Conservation (phyloP, 805 yeast species). For the Candida bentonensis region DNA sequence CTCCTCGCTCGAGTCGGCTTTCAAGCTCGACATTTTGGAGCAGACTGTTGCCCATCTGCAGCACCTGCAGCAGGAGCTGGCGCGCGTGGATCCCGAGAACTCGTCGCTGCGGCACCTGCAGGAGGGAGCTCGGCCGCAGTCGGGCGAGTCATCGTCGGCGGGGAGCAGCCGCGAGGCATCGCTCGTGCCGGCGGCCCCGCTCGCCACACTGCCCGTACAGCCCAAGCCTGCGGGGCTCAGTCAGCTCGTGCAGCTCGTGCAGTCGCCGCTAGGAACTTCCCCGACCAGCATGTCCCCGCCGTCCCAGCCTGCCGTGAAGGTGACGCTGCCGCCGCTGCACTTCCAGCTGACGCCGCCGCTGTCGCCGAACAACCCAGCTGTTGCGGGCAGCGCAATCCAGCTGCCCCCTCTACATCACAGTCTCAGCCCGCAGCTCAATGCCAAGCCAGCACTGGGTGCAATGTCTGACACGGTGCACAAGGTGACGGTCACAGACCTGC, state of each 20-base stretch:
- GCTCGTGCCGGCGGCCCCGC: too few relatives aligned
- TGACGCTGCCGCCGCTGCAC: conserved; percentile 1
- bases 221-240: too few relatives aligned
- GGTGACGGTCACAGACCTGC: neutral
- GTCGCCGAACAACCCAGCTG: neutral
- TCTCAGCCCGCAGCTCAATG: neutral
- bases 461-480: too few relatives aligned
- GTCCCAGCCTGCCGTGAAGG: neutral
- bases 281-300: neutral
- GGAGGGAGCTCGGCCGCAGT: too few relatives aligned
- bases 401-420: neutral
- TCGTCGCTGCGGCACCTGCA: neutral
- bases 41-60: conserved; percentile 72
- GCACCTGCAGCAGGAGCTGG: conserved; percentile 35
- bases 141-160: too few relatives aligned
- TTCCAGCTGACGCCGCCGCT: conserved; percentile 1
- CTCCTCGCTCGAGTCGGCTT: conserved; percentile 40
- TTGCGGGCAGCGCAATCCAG: neutral
- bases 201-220: too few relatives aligned
- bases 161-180: too few relatives aligned
- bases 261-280: too few relatives aligned
- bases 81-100: neutral
- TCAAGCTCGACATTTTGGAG: conserved; percentile 68
- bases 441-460: neutral
- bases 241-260: too few relatives aligned